phyloP scores from a whole-genome alignment of 192 early-diverging fungal species.

The Backusella circina region DNA sequence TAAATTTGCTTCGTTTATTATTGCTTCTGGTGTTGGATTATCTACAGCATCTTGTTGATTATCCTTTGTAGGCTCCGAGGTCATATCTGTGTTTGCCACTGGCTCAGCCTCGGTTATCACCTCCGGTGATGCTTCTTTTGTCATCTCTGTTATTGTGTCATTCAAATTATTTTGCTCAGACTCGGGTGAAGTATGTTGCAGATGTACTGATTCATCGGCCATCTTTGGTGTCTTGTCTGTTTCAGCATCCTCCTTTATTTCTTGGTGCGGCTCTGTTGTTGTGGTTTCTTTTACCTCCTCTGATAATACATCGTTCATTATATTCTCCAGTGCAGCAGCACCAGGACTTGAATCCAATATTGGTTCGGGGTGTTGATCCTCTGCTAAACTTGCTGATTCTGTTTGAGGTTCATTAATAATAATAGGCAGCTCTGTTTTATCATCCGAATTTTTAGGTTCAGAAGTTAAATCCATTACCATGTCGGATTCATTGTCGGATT shows the following conservation, averaged over 20 bases:
- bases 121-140: neutral
- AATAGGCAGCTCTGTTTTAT: neutral
- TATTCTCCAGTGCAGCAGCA: neutral
- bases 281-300: neutral
- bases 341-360: neutral
- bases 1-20: slow-evolving; percentile 7
- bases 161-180: neutral
- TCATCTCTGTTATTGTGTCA: neutral
- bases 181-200: neutral
- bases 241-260: neutral
- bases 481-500: neutral
- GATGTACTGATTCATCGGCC: neutral
- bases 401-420: neutral
- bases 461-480: neutral
- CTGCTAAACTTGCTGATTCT: neutral
- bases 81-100: neutral
- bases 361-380: neutral
- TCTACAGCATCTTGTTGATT: neutral
- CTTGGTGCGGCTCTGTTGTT: neutral
- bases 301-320: neutral
- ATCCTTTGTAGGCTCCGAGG: neutral
- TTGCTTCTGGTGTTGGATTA: neutral
- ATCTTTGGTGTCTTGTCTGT: neutral
- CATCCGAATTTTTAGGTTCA: neutral
- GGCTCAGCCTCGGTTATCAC: neutral